Base-by-base conservation (phyloP, 2,329 filamentous ascomycete genomes). In the Penicillium hordei region DNA sequence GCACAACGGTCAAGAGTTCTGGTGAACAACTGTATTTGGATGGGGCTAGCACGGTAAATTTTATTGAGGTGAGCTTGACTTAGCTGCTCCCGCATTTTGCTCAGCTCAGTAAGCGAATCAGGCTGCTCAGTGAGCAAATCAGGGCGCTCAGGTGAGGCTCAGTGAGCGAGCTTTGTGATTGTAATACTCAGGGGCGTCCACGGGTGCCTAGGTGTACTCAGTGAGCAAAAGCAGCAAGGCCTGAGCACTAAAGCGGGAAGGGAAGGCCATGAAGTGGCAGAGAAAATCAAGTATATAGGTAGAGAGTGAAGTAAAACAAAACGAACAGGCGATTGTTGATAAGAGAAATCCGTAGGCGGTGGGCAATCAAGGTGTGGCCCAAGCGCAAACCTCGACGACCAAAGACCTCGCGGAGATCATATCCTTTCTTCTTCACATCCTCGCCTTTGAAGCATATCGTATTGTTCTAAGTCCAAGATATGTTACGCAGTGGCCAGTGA, bases 291-390 rank as follows among this genome's bases (percentile, higher is more conserved):
- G 27, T 13, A 13, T 15, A 5, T 15, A 34, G 33, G 33, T 7
- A 36, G 45, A 34, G 38, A 49, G 17, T 25, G 40, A 45, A 39
- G 31, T 48, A 55, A 54, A 61, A 54, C 52, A 52, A 27, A 51
- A 42, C 46, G 43, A 54, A 45, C 38, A 39, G 31, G 29, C 40
- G 45, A 50, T 48, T 44, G 54, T 48, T 48, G 60, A 64, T 59
- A 62, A 65, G 56, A 49, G 19, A 46, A 44, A 27, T 46, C 33
- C 31, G 55, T 58, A 64, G 63, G 58, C 62, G 59, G 60, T 64
- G 65, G 61, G 39, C 38, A 64, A 73, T 72, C 70, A 73, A 75
- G 69, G 66, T 71, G 69, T 75, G 73, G 73, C 68, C 74, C 72
- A 65, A 74, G 73, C 74, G 71, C 64, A 60, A 31, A 56, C 59